Evolutionary conservation across 2,329 filamentous ascomycete species (phyloP).

Genomic region (Ilyonectria mors-panacis): DNA sequence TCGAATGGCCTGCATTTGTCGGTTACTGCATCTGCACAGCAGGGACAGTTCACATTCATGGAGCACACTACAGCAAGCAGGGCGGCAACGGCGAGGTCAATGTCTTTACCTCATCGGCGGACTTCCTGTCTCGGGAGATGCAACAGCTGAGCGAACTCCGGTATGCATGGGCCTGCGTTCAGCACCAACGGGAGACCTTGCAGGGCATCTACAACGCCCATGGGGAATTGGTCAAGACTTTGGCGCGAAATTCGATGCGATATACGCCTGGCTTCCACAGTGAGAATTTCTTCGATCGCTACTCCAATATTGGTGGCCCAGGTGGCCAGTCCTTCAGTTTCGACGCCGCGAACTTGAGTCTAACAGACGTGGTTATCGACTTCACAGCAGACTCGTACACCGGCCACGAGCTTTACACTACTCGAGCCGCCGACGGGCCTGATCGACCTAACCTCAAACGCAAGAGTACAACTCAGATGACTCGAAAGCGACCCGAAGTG

Average conservation of each 20-base stretch:
- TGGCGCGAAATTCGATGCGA: slow-evolving; percentile 75
- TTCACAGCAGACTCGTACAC: slow-evolving; percentile 70
- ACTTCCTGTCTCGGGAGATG: slow-evolving; percentile 84
- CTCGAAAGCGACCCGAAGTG: slow-evolving; percentile 58
- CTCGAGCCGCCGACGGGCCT: slow-evolving; percentile 52
- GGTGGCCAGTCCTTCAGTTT: slow-evolving; percentile 75
- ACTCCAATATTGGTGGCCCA: slow-evolving; percentile 69
- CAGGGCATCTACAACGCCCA: slow-evolving; percentile 86
- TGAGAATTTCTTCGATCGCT: slow-evolving; percentile 90
- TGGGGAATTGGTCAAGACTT: slow-evolving; percentile 81
- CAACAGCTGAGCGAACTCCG: slow-evolving; percentile 83
- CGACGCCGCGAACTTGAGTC: slow-evolving; percentile 81
- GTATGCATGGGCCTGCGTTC: slow-evolving; percentile 82
- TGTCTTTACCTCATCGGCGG: slow-evolving; percentile 74
- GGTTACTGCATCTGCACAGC: slow-evolving; percentile 90
- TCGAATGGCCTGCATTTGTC: slow-evolving; percentile 90
- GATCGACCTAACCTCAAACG: slow-evolving; percentile 62
- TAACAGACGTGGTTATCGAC: slow-evolving; percentile 77
- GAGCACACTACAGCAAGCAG: slow-evolving; percentile 80
- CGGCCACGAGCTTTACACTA: slow-evolving; percentile 64
- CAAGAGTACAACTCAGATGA: slow-evolving; percentile 60
- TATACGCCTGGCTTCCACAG: slow-evolving; percentile 87
- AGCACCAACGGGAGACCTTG: slow-evolving; percentile 85
- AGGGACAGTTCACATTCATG: slow-evolving; percentile 90
- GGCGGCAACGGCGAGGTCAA: slow-evolving; percentile 67